Percentiles rank a stretch among this genome's conserved stretches.
Evolutionary conservation across 306 rosid genomes (phyloP).

Genomic region (Morella rubra): DNA sequence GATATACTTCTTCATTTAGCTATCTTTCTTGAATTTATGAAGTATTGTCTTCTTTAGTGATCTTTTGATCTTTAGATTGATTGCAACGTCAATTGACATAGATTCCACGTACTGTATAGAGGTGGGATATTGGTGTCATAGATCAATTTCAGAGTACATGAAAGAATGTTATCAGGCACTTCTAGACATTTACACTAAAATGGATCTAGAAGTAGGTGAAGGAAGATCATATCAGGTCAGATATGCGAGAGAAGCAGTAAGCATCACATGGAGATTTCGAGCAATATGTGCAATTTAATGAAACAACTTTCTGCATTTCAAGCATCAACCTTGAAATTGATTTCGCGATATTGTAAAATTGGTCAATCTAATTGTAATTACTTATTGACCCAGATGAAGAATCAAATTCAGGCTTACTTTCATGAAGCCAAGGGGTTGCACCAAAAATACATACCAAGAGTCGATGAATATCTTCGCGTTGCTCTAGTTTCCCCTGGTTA

Average conservation of each 20-base stretch:
- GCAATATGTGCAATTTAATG: too few relatives aligned
- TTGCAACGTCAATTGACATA: too few relatives aligned
- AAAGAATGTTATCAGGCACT: not conserved
- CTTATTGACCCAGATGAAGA: conserved; percentile 1
- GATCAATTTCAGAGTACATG: not conserved
- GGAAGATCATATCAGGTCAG: not conserved
- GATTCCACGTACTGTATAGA: too few relatives aligned
- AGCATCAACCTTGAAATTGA: not conserved
- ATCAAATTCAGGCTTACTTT: not conserved
- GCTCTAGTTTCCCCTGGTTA: conserved; percentile 3
- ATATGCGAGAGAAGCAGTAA: not conserved
- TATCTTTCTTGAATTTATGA: too few relatives aligned
- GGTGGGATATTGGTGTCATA: too few relatives aligned
- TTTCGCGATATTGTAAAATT: too few relatives aligned
- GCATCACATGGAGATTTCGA: not conserved
- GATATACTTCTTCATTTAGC: not conserved
- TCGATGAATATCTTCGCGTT: conserved; percentile 25
- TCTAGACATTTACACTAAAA: not conserved
- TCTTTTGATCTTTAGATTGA: too few relatives aligned
- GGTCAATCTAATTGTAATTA: too few relatives aligned
- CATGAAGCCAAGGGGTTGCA: conserved; percentile 30
- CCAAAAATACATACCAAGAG: conserved; percentile 13
- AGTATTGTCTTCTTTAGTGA: too few relatives aligned
- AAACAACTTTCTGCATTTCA: not conserved
- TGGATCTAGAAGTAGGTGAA: not conserved